Evolutionary conservation across 2,329 filamentous ascomycete genomes (phyloP).

Genomic region (Alternaria triticimaculans): DNA sequence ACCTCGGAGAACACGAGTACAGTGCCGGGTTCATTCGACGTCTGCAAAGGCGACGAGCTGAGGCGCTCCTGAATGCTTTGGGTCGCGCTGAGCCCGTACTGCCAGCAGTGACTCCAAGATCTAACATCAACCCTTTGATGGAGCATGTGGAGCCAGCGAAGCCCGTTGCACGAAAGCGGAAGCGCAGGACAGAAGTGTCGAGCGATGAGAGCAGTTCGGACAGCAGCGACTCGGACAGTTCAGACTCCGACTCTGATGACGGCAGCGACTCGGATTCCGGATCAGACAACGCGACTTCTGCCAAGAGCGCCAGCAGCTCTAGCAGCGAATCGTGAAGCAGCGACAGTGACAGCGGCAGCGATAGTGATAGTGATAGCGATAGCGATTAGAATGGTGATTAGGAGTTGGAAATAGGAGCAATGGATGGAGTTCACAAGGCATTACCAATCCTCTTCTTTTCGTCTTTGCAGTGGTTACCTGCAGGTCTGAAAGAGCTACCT

Average conservation of each 20-base stretch:
- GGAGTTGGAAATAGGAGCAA: not conserved
- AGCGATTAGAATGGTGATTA: conserved; percentile 11
- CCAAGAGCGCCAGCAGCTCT: conserved; percentile 14
- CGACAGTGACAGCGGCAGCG: conserved; percentile 20
- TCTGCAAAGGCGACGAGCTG: conserved; percentile 43
- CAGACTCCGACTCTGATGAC: conserved; percentile 27
- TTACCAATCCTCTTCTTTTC: not conserved
- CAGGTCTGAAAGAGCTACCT: not conserved
- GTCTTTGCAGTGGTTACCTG: not conserved
- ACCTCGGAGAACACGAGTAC: conserved; percentile 29
- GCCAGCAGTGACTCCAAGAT: conserved; percentile 18
- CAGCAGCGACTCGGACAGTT: conserved; percentile 37
- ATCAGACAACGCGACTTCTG: not conserved
- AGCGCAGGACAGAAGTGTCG: conserved; percentile 36
- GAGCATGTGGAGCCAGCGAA: conserved; percentile 21
- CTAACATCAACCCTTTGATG: conserved; percentile 22
- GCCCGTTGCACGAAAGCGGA: conserved; percentile 33
- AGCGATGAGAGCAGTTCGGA: conserved; percentile 45
- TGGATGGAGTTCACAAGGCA: not conserved
- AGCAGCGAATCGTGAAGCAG: conserved; percentile 16
- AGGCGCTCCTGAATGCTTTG: conserved; percentile 40
- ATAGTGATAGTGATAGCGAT: conserved; percentile 7
- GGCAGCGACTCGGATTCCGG: conserved; percentile 6
- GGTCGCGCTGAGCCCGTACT: conserved; percentile 32
- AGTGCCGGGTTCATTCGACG: conserved; percentile 41